Conservation (phyloP, 1,284 basidiomycete species). For the Marasmius fiardii region DNA sequence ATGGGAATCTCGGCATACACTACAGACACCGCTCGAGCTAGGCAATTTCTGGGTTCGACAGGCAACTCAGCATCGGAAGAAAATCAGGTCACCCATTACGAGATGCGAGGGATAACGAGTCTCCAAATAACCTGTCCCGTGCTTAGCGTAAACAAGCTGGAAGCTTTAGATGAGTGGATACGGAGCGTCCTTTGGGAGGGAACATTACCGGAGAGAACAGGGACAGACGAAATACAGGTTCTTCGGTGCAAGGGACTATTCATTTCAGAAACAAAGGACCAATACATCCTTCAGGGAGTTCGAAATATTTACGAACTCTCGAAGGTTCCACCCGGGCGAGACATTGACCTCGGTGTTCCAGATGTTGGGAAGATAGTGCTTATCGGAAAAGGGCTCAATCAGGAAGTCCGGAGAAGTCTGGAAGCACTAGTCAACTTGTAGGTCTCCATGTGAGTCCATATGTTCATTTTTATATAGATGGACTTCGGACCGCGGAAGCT, state of each 20-base stretch:
- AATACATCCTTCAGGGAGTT: slow-evolving; percentile 83
- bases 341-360: slow-evolving; percentile 42
- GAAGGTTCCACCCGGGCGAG: slow-evolving; percentile 31
- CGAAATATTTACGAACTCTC: slow-evolving; percentile 80
- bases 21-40: slow-evolving; percentile 27
- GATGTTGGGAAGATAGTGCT: slow-evolving; percentile 79
- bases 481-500: neutral
- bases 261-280: slow-evolving; percentile 44
- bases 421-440: slow-evolving; percentile 19
- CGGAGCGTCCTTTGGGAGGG: slow-evolving; percentile 79
- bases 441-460: neutral
- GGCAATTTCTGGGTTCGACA: slow-evolving; percentile 13
- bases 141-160: slow-evolving; percentile 42
- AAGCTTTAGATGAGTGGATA: slow-evolving; percentile 72
- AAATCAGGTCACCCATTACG: slow-evolving; percentile 47
- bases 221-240: slow-evolving; percentile 44
- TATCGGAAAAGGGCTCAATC: slow-evolving; percentile 77
- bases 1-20: slow-evolving; percentile 77
- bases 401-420: slow-evolving; percentile 50
- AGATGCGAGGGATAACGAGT: slow-evolving; percentile 70
- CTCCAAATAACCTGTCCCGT: slow-evolving; percentile 64
- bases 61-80: slow-evolving; percentile 23
- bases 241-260: slow-evolving; percentile 86
- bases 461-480: neutral
- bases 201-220: slow-evolving; percentile 31